phyloP scores from a whole-genome alignment of 2,329 filamentous ascomycete genomes.

The Xylaria sp. region DNA sequence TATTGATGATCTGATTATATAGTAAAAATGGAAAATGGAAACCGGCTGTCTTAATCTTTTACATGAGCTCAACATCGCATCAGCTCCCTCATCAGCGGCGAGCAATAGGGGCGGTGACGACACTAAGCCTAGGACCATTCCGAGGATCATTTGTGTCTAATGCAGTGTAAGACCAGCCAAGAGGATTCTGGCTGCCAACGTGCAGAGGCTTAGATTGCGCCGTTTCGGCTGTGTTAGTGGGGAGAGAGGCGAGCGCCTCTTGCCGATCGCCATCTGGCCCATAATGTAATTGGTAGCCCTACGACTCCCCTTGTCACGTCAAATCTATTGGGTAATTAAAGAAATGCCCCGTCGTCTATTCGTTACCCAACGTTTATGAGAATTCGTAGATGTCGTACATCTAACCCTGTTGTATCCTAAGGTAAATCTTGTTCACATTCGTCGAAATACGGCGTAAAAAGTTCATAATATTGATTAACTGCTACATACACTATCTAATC shows the following conservation, averaged over 20 bases:
- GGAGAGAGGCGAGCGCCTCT: constrained; percentile 3
- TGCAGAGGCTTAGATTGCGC: constrained; percentile 8
- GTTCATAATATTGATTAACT: constrained; percentile 19
- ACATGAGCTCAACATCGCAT: not conserved
- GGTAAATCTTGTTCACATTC: too few relatives aligned
- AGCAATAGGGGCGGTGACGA: constrained; percentile 20
- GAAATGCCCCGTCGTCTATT: not conserved
- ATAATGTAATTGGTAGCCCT: constrained; percentile 25
- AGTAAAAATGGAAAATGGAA: not conserved
- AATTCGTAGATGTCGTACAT: not conserved
- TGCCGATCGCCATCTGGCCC: constrained; percentile 9
- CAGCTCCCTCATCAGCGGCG: not conserved
- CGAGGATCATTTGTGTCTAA: not conserved
- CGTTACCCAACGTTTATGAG: not conserved
- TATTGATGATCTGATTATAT: not conserved
- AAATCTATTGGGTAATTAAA: not conserved
- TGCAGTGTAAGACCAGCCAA: not conserved
- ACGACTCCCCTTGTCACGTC: not conserved
- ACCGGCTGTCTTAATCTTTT: constrained; percentile 3
- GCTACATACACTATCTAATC: constrained; percentile 39
- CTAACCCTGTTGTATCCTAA: too few relatives aligned
- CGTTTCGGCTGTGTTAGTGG: constrained; percentile 25
- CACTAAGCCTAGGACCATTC: constrained; percentile 13
- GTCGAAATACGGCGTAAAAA: too few relatives aligned
- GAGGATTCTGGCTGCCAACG: constrained; percentile 1